Conservation (phyloP, 176 grass and related monocot species). For the Juncus effusus region DNA sequence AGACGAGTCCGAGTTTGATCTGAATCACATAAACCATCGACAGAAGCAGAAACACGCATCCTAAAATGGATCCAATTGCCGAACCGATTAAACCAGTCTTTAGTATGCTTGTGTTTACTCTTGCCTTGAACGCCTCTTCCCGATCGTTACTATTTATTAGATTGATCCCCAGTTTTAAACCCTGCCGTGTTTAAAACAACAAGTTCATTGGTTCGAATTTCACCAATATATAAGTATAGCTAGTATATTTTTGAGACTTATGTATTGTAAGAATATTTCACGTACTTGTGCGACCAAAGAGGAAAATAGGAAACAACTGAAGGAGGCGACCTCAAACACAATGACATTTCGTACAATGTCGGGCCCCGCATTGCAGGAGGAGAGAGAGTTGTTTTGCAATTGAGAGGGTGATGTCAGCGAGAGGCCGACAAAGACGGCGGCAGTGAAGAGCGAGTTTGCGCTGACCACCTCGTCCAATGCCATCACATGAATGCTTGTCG, state of each 20-base stretch:
- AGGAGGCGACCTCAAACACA: conserved; percentile 37
- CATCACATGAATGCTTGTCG: conserved; percentile 28
- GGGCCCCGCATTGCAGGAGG: conserved; percentile 25
- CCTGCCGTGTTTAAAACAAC: background rate
- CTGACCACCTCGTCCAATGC: conserved; percentile 34
- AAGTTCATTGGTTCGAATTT: too few species aligned
- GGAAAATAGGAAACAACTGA: conserved; percentile 43
- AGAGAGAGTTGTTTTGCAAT: conserved; percentile 10
- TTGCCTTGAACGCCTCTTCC: conserved; percentile 29
- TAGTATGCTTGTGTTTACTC: conserved; percentile 19
- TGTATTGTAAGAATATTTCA: too few species aligned
- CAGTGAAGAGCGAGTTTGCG: conserved; percentile 31
- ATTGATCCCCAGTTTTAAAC: conserved; percentile 29
- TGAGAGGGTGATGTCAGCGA: conserved; percentile 20
- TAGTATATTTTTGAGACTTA: too few species aligned
- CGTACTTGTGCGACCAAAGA: conserved; percentile 19
- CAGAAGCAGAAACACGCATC: conserved; percentile 31
- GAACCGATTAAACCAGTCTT: conserved; percentile 17
- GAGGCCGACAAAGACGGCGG: conserved; percentile 29
- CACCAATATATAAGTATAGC: too few species aligned
- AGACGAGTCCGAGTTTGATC: conserved; percentile 32
- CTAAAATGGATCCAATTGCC: conserved; percentile 22
- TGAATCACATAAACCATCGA: conserved; percentile 31
- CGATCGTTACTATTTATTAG: conserved; percentile 33
- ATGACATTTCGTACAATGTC: conserved; percentile 27